Evolutionary conservation across 2,329 filamentous ascomycete genomes (phyloP), one percentile per base, ranked within the genome.

Genomic region (Lasiodiplodia theobromae): DNA sequence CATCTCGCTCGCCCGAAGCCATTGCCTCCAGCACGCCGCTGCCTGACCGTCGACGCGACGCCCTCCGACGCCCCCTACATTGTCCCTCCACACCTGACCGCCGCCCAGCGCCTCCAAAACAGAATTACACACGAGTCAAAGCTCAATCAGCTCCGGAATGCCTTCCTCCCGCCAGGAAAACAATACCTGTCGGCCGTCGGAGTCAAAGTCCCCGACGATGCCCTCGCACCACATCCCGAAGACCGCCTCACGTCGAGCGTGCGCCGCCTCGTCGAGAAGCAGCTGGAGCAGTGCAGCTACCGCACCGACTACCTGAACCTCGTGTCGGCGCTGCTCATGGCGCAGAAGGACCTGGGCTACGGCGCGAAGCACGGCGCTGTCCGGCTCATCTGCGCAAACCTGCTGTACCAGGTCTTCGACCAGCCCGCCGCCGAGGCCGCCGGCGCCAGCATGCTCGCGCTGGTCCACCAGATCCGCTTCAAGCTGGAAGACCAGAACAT

Each of bases 381-480:
- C 6, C 47, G 16, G 4, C n/a, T 40, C 11, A 16, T 64, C n/a
- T 64, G 60, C 60, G 44, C 51, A 3, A 34, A 34, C 31, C 31
- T 34, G 31, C 31, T 34, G 31, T 34, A 34, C 31, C 31, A 34
- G 31, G 31, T 34, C 31, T 34, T 34, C 8, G 31, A 34, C 1
- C 31, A 34, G 31, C 31, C 31, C 31, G 31, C 8, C 31, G 31
- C 31, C 31, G 31, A 34, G 8, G 7, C 6, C 6, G n/a, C 47
- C 31, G 31, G 38, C 31, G 2, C 18, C 3, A 52, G 25, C 3
- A 52, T 64, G 60, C 47, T 64, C n/a, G 5, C 11, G 11, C 31
- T 64, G 14, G 60, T 28, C 28, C n/a, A 64, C 28, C 44, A 38
- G 14, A 64, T 64, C n/a, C 60, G 60, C n/a, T 64, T 34, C 60